A percentile compares a stretch with the other conserved stretches of the same genome.
Conservation (phyloP, 805 yeast species). For the Monosporozyma siamensis region DNA sequence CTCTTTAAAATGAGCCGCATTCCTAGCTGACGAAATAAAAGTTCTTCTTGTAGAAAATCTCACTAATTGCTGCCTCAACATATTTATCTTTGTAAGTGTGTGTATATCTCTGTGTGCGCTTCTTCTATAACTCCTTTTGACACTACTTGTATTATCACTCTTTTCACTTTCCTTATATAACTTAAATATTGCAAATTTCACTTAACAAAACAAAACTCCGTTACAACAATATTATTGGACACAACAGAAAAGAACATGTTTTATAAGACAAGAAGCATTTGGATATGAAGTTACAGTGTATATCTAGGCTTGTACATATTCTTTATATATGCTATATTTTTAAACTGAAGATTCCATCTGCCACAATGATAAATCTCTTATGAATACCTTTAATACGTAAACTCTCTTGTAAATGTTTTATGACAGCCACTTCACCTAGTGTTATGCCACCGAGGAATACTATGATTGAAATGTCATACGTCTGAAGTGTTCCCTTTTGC, state of each 20-base stretch:
- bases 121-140: no score
- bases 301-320: conserved; percentile 6
- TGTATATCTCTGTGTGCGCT: not conserved
- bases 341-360: conserved; percentile 34
- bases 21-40: conserved; percentile 48
- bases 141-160: no score
- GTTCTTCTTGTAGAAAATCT: conserved; percentile 34
- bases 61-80: conserved; percentile 29
- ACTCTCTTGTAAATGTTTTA: conserved; percentile 49
- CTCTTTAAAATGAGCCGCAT: conserved; percentile 48
- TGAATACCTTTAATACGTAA: conserved; percentile 28
- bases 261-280: no score
- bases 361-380: conserved; percentile 36
- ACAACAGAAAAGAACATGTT: no score
- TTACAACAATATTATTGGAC: no score
- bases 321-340: conserved; percentile 31
- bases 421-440: conserved; percentile 68
- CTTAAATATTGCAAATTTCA: not conserved
- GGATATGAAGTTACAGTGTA: no score
- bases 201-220: no score
- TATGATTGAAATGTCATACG: conserved; percentile 33
- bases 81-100: conserved; percentile 5
- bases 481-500: not conserved
- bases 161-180: not conserved
- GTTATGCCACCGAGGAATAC: conserved; percentile 80